Evolutionary conservation across 169 alveolate genomes (phyloP).

Genomic region (Cryptosporidium parvum): DNA sequence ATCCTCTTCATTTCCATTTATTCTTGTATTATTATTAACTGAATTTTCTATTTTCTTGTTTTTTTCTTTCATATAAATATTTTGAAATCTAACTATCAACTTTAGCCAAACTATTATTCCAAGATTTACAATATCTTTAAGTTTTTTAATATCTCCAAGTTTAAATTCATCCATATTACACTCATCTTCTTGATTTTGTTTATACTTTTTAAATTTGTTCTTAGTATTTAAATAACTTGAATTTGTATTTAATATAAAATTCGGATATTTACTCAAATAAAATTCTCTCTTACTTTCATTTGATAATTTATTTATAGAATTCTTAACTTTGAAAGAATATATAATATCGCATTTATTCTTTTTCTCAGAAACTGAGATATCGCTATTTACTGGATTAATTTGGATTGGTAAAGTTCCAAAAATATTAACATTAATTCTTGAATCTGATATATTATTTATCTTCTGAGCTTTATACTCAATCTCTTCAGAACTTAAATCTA

Average conservation of each 20-base stretch:
- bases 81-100: not conserved
- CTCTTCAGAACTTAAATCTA: not conserved
- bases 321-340: not conserved
- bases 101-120: slow-evolving; percentile 37
- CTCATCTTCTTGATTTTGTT: not conserved
- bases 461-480: slow-evolving; percentile 33
- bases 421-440: not conserved
- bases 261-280: not conserved
- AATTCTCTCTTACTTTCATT: not conserved
- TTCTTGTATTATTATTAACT: not conserved
- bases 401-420: slow-evolving; percentile 60
- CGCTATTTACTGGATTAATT: not conserved
- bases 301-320: not conserved
- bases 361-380: not conserved
- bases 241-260: not conserved
- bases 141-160: slow-evolving; percentile 3
- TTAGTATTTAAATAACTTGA: not conserved
- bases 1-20: not conserved
- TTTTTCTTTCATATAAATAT: not conserved
- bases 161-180: not conserved
- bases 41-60: not conserved
- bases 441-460: not conserved
- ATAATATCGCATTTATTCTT: not conserved
- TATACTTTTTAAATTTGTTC: not conserved
- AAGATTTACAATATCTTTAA: slow-evolving; percentile 13